Percentiles rank a stretch among this genome's conserved stretches.
Conservation (phyloP, 306 rosid genomes). For the Dryas drummondii region DNA sequence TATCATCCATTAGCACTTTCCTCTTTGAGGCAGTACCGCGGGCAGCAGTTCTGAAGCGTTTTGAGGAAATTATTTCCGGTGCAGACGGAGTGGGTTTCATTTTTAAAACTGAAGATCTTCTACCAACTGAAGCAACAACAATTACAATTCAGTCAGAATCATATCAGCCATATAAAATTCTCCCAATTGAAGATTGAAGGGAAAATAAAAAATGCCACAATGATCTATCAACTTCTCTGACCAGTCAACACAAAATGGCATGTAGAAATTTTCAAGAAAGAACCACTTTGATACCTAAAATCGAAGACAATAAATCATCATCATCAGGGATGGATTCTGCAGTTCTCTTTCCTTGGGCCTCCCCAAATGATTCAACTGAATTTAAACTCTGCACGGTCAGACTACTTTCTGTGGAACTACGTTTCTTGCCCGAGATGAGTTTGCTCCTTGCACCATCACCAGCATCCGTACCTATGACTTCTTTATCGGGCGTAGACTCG, state of each 20-base stretch:
- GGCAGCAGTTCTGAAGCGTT: constrained; percentile 53
- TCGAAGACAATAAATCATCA: constrained; percentile 92
- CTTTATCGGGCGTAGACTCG: constrained; percentile 64
- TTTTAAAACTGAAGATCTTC: constrained; percentile 80
- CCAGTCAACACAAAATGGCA: constrained; percentile 5
- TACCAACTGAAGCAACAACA: constrained; percentile 70
- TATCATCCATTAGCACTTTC: constrained; percentile 94
- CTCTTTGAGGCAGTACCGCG: constrained; percentile 68
- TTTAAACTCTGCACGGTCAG: constrained; percentile 66
- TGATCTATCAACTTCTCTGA: constrained; percentile 15
- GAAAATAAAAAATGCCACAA: neutral
- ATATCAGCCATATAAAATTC: neutral
- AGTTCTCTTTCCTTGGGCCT: constrained; percentile 55
- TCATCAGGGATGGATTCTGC: constrained; percentile 82
- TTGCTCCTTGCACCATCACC: constrained; percentile 39
- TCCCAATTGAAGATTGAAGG: neutral
- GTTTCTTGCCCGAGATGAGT: constrained; percentile 66
- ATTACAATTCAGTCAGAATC: constrained; percentile 31
- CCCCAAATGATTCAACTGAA: constrained; percentile 65
- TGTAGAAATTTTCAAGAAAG: constrained; percentile 11
- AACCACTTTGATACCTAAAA: constrained; percentile 62
- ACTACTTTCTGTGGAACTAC: constrained; percentile 83
- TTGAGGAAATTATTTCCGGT: constrained; percentile 50
- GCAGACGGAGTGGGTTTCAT: constrained; percentile 75
- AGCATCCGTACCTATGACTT: constrained; percentile 37